Conservation (phyloP, 805 yeast species). For the Candida nanaspora region DNA sequence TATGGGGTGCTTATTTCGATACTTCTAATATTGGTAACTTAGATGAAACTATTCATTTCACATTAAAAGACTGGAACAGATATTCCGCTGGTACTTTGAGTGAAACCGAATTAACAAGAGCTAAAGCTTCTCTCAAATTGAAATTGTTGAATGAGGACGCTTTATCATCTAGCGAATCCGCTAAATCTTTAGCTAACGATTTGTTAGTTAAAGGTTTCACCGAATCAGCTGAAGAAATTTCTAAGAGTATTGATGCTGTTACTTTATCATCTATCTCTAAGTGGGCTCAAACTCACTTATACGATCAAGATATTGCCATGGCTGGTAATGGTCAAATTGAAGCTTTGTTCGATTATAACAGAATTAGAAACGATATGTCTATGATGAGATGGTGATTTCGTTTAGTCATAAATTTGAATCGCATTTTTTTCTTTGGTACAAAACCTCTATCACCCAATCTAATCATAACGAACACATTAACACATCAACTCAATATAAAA, state of each 20-base stretch:
- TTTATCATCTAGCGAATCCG: slow-evolving; percentile 38
- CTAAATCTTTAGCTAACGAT: slow-evolving; percentile 51
- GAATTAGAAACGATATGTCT: slow-evolving; percentile 85
- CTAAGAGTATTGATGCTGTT: slow-evolving; percentile 57
- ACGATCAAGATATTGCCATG: slow-evolving; percentile 81
- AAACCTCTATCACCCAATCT: not conserved
- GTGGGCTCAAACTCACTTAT: slow-evolving; percentile 71
- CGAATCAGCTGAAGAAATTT: slow-evolving; percentile 51
- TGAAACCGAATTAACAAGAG: slow-evolving; percentile 73
- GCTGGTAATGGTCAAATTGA: slow-evolving; percentile 85
- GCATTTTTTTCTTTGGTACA: not conserved
- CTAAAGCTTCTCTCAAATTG: slow-evolving; percentile 64
- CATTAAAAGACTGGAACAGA: slow-evolving; percentile 85
- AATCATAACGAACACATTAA: not conserved
- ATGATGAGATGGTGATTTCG: slow-evolving; percentile 67
- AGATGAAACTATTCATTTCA: slow-evolving; percentile 76
- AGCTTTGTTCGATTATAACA: slow-evolving; percentile 74
- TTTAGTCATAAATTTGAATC: not conserved
- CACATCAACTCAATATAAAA: too few relatives aligned
- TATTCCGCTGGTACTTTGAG: slow-evolving; percentile 61
- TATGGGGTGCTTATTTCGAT: slow-evolving; percentile 76
- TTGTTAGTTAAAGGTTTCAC: slow-evolving; percentile 56
- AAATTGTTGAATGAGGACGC: slow-evolving; percentile 41
- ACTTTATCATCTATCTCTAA: slow-evolving; percentile 50
- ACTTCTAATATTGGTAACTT: slow-evolving; percentile 50